These are phyloP conservation scores for Debaryomyces robertsiae DNA, from an alignment of 1,139 yeast species.

Conservation along the genomic window DNA sequence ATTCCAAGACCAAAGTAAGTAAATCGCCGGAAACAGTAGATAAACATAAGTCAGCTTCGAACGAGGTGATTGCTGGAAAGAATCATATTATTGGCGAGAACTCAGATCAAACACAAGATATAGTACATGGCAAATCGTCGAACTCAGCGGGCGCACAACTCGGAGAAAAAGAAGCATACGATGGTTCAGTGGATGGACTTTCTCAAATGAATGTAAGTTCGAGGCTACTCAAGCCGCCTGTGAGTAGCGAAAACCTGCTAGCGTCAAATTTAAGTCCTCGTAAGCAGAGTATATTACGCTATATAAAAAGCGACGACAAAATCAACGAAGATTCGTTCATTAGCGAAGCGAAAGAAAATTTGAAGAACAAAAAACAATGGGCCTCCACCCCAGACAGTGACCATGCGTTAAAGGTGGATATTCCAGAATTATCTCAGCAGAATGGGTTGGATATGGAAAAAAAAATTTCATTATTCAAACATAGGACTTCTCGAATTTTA, in stretches of 20 bases:
- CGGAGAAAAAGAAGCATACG: not conserved
- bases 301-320: slow-evolving; percentile 36
- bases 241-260: slow-evolving; percentile 2
- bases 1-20: not conserved
- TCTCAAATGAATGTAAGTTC: not conserved
- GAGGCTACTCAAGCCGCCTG: not conserved
- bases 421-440: slow-evolving; percentile 4
- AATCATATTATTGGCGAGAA: too few relatives aligned
- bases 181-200: not conserved
- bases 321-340: slow-evolving; percentile 25
- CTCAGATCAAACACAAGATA: too few relatives aligned
- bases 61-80: too few relatives aligned
- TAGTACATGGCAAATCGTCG: not conserved
- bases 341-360: slow-evolving; percentile 33
- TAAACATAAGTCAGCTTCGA: not conserved
- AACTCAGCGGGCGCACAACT: not conserved
- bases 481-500: slow-evolving; percentile 40
- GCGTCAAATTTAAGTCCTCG: slow-evolving; percentile 34
- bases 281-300: slow-evolving; percentile 42
- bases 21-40: not conserved
- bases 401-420: slow-evolving; percentile 3
- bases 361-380: slow-evolving; percentile 18
- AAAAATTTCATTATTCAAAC: slow-evolving; percentile 41
- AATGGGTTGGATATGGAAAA: slow-evolving; percentile 32
- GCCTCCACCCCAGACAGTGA: not conserved